Conservation (phyloP, 768 basidiomycete genomes). For the Tylopilus sp. region DNA sequence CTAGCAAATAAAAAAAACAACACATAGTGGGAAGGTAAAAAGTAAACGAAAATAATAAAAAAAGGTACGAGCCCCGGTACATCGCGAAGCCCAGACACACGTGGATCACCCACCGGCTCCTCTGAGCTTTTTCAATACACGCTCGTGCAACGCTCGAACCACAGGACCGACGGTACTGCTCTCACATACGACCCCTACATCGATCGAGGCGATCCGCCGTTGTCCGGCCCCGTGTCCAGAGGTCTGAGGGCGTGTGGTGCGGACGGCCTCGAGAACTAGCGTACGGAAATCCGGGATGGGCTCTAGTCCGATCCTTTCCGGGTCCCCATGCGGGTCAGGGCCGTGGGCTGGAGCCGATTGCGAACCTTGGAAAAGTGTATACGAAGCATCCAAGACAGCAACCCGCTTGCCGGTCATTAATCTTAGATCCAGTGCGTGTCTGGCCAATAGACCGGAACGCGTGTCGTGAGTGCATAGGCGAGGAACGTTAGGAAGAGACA, state of each 20-base stretch:
- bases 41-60: not conserved
- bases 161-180: constrained; percentile 44
- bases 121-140: constrained; percentile 35
- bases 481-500: not conserved
- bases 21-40: not conserved
- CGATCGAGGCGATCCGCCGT: constrained; percentile 50
- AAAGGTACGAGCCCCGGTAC: not conserved
- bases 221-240: constrained; percentile 15
- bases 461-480: not conserved
- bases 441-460: constrained; percentile 18
- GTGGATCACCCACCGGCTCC: constrained; percentile 13
- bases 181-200: constrained; percentile 63
- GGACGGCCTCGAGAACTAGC: constrained; percentile 50
- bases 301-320: constrained; percentile 39
- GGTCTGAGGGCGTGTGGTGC: constrained; percentile 22
- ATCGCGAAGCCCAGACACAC: not conserved
- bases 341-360: not conserved
- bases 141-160: constrained; percentile 47
- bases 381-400: constrained; percentile 70
- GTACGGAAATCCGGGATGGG: constrained; percentile 59
- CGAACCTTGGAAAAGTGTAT: constrained; percentile 45
- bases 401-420: constrained; percentile 65
- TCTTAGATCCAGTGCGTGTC: constrained; percentile 79
- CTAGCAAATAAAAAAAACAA: not conserved
- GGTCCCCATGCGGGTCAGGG: not conserved